These are phyloP conservation scores for Russula foetens DNA, from an alignment of 768 basidiomycete species.

Conservation along the genomic window DNA sequence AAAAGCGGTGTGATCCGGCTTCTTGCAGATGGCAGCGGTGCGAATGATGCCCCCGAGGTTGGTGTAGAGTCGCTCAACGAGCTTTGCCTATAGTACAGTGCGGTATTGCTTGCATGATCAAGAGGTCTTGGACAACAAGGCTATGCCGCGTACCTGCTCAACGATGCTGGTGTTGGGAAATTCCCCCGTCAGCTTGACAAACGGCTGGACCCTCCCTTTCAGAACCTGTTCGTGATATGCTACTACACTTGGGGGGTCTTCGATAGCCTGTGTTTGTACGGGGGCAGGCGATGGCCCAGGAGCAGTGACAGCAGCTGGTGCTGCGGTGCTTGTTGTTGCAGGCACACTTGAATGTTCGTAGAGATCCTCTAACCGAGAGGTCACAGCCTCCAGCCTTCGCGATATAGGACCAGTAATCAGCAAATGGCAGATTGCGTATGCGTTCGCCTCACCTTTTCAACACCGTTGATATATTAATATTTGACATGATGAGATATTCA, in stretches of 20 bases:
- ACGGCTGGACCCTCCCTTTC: slow-evolving; percentile 64
- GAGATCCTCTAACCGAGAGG: slow-evolving; percentile 88
- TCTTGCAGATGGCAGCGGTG: slow-evolving; percentile 63
- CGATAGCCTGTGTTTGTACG: slow-evolving; percentile 28
- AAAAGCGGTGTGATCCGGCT: slow-evolving; percentile 60
- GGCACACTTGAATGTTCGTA: slow-evolving; percentile 33
- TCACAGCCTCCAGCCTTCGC: slow-evolving; percentile 81
- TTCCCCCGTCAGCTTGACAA: slow-evolving; percentile 59
- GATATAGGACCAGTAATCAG: background rate
- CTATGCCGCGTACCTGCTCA: slow-evolving; percentile 58
- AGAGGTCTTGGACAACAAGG: background rate
- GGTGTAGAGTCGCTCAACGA: slow-evolving; percentile 59
- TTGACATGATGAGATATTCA: slow-evolving; percentile 10
- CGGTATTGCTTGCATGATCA: background rate
- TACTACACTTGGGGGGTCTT: slow-evolving; percentile 49
- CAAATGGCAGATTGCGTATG: background rate
- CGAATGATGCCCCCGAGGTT: slow-evolving; percentile 64
- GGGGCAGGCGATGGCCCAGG: slow-evolving; percentile 30
- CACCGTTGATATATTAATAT: slow-evolving; percentile 19
- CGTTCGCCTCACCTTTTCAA: slow-evolving; percentile 14
- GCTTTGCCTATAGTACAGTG: slow-evolving; percentile 43
- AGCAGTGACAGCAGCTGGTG: slow-evolving; percentile 31
- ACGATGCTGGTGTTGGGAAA: slow-evolving; percentile 63
- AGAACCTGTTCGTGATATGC: slow-evolving; percentile 73
- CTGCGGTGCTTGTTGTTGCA: slow-evolving; percentile 26